Evolutionary conservation across 23 red algal species (phyloP).

Genomic region (Chondrus crispus): DNA sequence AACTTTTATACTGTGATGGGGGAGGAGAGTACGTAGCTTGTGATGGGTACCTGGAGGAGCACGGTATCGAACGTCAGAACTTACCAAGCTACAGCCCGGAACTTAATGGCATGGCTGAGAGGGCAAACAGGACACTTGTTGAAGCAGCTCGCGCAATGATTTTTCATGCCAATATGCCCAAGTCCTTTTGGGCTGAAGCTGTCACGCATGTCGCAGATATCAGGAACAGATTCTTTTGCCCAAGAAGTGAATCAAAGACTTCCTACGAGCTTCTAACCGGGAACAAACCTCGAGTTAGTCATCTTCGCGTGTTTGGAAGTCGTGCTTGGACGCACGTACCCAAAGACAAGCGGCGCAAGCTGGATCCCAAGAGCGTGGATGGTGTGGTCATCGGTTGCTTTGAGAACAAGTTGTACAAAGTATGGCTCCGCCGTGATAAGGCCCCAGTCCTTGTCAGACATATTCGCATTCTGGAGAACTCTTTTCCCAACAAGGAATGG

Average conservation of each 20-base stretch:
- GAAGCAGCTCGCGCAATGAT: background rate
- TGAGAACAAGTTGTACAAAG: constrained; percentile 21
- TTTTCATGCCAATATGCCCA: background rate
- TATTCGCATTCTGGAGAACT: too few species aligned
- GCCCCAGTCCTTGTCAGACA: too few species aligned
- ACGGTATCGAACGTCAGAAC: background rate
- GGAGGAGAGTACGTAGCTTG: background rate
- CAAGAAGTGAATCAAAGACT: background rate
- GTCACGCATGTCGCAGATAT: background rate
- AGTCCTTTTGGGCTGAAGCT: background rate
- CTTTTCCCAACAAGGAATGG: too few species aligned
- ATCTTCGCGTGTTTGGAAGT: background rate
- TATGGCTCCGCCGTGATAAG: too few species aligned
- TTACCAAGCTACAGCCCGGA: background rate
- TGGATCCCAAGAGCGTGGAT: background rate
- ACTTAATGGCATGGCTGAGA: background rate
- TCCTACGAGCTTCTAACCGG: background rate
- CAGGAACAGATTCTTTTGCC: background rate
- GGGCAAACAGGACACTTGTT: background rate
- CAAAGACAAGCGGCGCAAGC: background rate
- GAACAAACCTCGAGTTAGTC: background rate
- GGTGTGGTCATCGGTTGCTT: background rate
- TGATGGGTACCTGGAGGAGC: background rate
- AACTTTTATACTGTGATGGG: background rate
- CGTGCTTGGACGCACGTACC: background rate